phyloP scores from a whole-genome alignment of 345 rosid genomes.

The Brassica juncea region DNA sequence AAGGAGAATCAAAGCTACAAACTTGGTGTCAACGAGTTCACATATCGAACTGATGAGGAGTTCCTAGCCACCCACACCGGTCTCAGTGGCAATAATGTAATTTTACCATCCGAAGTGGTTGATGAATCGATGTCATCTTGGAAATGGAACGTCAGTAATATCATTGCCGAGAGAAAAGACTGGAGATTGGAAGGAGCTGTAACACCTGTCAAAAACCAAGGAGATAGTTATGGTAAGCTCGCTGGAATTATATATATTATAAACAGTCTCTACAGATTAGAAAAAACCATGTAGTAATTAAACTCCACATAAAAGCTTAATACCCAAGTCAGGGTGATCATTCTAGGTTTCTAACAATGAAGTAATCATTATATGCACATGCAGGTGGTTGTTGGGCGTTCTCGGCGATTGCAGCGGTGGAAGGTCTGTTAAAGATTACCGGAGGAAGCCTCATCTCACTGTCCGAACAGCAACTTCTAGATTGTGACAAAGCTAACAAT shows the following conservation, averaged over 20 bases:
- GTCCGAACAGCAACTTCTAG: conserved; percentile 62
- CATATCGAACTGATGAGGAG: background rate
- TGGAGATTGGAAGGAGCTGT: background rate
- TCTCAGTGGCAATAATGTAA: background rate
- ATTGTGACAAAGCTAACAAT: conserved; percentile 43
- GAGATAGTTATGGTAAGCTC: background rate
- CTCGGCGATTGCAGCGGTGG: conserved; percentile 58
- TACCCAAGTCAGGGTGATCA: background rate
- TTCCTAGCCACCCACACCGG: conserved; percentile 2
- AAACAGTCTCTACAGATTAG: background rate
- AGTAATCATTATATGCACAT: background rate
- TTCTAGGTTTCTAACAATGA: conserved; percentile 2
- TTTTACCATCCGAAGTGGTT: background rate
- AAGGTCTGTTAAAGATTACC: conserved; percentile 48
- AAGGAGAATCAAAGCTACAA: conserved; percentile 39
- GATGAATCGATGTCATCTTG: background rate
- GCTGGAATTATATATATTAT: background rate
- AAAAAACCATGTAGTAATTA: background rate
- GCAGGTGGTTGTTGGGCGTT: conserved; percentile 71
- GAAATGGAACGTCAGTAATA: background rate
- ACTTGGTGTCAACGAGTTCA: background rate
- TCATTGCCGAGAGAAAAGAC: background rate
- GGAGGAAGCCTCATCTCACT: conserved; percentile 48
- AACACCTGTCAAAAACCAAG: background rate
- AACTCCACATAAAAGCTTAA: background rate